Evolutionary conservation across 2,329 filamentous ascomycete species (phyloP).

Genomic region (Cladosporium sp.): DNA sequence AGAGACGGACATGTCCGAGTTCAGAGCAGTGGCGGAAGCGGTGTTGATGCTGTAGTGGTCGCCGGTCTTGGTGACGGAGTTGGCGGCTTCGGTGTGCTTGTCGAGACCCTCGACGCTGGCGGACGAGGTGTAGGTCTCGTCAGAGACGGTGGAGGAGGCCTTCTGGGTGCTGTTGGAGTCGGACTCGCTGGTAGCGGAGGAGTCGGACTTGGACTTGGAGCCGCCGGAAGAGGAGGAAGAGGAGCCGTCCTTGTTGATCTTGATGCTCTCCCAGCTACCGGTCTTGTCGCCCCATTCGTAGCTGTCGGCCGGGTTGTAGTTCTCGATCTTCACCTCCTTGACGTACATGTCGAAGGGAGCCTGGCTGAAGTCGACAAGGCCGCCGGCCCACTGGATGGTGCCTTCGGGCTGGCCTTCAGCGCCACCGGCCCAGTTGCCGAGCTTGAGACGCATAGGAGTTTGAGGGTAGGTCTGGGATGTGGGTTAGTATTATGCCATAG

Average conservation of each 20-base stretch:
- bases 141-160: slow-evolving; percentile 22
- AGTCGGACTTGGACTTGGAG: slow-evolving; percentile 23
- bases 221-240: slow-evolving; percentile 22
- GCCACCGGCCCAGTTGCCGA: slow-evolving; percentile 48
- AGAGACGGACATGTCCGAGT: slow-evolving; percentile 16
- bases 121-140: slow-evolving; percentile 21
- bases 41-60: slow-evolving; percentile 24
- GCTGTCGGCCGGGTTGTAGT: slow-evolving; percentile 48
- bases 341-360: slow-evolving; percentile 52
- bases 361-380: slow-evolving; percentile 45
- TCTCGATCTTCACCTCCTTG: slow-evolving; percentile 47
- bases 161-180: slow-evolving; percentile 15
- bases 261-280: slow-evolving; percentile 47
- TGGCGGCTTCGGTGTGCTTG: slow-evolving; percentile 19
- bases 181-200: slow-evolving; percentile 17
- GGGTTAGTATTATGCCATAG: slow-evolving; percentile 53
- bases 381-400: slow-evolving; percentile 65
- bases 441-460: slow-evolving; percentile 67
- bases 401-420: slow-evolving; percentile 47
- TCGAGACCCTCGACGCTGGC: slow-evolving; percentile 21
- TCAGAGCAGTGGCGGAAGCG: slow-evolving; percentile 22
- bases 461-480: slow-evolving; percentile 71
- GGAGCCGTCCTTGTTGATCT: slow-evolving; percentile 30
- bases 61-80: slow-evolving; percentile 22
- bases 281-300: slow-evolving; percentile 49